phyloP scores from a whole-genome alignment of 2,329 filamentous ascomycete genomes.

The Aspergillus caelatus region DNA sequence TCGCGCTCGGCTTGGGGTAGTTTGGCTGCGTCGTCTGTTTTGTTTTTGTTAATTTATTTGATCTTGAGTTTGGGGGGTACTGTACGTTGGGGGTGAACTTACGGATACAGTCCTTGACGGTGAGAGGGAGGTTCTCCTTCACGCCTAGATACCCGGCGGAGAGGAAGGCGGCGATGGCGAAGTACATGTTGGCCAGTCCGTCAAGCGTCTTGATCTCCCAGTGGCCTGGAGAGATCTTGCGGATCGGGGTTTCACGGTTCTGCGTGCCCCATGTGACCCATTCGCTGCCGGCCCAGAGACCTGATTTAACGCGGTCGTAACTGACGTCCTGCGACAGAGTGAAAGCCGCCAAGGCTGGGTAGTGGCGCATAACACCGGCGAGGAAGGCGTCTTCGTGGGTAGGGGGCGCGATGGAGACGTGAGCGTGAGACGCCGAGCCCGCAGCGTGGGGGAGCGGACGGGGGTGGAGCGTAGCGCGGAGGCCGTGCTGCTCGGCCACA shows the following conservation, averaged over 20 bases:
- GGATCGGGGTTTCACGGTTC: constrained; percentile 75
- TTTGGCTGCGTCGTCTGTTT: constrained; percentile 36
- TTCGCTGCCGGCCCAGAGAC: constrained; percentile 76
- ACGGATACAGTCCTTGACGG: constrained; percentile 37
- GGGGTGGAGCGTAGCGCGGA: constrained; percentile 73
- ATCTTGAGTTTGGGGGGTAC: background rate
- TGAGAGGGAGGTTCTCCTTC: constrained; percentile 26
- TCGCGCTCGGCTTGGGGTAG: constrained; percentile 34
- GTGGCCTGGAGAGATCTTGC: constrained; percentile 66
- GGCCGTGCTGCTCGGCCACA: constrained; percentile 63
- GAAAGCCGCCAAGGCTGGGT: constrained; percentile 69
- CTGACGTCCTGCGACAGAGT: constrained; percentile 66
- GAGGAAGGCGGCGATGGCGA: constrained; percentile 66
- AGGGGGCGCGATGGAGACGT: constrained; percentile 60
- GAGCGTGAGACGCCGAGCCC: constrained; percentile 70
- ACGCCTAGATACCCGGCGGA: constrained; percentile 63
- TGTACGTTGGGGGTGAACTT: constrained; percentile 13
- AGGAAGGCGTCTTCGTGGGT: constrained; percentile 65
- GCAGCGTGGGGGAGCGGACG: constrained; percentile 60
- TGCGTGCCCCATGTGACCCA: constrained; percentile 82
- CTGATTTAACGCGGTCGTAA: constrained; percentile 69
- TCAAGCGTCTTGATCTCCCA: constrained; percentile 83
- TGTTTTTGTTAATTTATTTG: background rate
- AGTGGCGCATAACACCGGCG: constrained; percentile 68
- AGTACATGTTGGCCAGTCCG: constrained; percentile 76